Evolutionary conservation across 441 rosid species (phyloP).

Genomic region (Aquilaria agallochum): DNA sequence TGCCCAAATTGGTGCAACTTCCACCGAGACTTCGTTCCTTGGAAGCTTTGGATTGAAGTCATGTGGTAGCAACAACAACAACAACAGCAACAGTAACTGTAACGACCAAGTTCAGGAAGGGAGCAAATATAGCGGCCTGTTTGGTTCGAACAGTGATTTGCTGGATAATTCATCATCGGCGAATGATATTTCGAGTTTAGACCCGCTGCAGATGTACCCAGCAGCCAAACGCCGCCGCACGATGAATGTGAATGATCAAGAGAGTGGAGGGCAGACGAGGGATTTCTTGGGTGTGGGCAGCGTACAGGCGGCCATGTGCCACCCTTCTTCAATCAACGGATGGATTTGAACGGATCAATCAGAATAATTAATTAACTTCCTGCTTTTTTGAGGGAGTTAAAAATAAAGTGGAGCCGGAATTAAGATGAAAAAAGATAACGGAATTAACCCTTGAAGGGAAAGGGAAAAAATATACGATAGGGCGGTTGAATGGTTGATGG

Average conservation of each 20-base stretch:
- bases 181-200: constrained; percentile 34
- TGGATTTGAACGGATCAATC: constrained; percentile 46
- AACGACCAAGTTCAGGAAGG: constrained; percentile 36
- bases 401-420: constrained; percentile 12
- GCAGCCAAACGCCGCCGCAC: constrained; percentile 53
- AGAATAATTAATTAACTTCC: constrained; percentile 10
- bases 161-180: constrained; percentile 24
- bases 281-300: constrained; percentile 88
- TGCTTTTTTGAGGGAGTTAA: constrained; percentile 12
- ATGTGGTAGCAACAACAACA: no score
- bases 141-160: constrained; percentile 38
- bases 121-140: constrained; percentile 51
- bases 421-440: constrained; percentile 2
- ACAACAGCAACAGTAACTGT: not conserved
- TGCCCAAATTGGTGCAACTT: constrained; percentile 68
- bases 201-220: constrained; percentile 46
- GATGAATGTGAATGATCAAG: constrained; percentile 32
- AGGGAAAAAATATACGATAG: constrained; percentile 21
- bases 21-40: constrained; percentile 46
- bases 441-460: constrained; percentile 31
- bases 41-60: constrained; percentile 43
- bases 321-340: constrained; percentile 74
- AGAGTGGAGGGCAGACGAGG: constrained; percentile 75
- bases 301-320: constrained; percentile 40
- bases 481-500: constrained; percentile 29